phyloP scores from a whole-genome alignment of 495 filamentous ascomycete species.

The Aspergillus sclerotiicarbonarius region DNA sequence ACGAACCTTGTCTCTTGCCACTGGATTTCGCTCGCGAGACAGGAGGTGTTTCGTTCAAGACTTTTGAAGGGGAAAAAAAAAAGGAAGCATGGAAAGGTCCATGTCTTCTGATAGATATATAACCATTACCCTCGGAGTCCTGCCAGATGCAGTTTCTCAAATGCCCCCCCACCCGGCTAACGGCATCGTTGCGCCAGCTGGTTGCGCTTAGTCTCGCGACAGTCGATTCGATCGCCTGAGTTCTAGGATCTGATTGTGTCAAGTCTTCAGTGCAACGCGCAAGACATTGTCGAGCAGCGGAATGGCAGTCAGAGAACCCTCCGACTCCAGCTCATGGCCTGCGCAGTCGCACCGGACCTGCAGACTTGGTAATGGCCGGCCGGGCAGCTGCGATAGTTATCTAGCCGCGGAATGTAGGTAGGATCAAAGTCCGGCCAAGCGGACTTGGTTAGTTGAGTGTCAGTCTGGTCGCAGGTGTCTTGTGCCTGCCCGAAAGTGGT shows the following conservation, averaged over 20 bases:
- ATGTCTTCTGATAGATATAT: not conserved
- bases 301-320: not conserved
- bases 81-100: not conserved
- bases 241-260: not conserved
- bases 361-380: constrained; percentile 13
- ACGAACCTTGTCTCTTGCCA: not conserved
- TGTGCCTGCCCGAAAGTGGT: constrained; percentile 13
- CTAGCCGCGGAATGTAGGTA: constrained; percentile 1
- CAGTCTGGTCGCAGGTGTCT: not conserved
- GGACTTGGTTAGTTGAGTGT: too few relatives aligned
- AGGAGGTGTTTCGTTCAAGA: not conserved
- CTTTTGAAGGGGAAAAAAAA: not conserved
- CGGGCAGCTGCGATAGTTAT: constrained; percentile 5
- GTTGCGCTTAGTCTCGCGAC: constrained; percentile 4
- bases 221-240: constrained; percentile 1
- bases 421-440: too few relatives aligned
- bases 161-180: constrained; percentile 19
- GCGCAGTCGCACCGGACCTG: constrained; percentile 17
- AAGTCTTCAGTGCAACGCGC: not conserved
- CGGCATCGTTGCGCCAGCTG: constrained; percentile 24
- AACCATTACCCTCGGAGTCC: not conserved
- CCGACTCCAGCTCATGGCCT: not conserved
- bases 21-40: not conserved
- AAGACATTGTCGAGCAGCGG: not conserved
- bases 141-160: constrained; percentile 15